A percentile compares a stretch with the other conserved stretches of the same genome.
Evolutionary conservation across 495 filamentous ascomycete genomes (phyloP).

Genomic region (Collariella sp.): DNA sequence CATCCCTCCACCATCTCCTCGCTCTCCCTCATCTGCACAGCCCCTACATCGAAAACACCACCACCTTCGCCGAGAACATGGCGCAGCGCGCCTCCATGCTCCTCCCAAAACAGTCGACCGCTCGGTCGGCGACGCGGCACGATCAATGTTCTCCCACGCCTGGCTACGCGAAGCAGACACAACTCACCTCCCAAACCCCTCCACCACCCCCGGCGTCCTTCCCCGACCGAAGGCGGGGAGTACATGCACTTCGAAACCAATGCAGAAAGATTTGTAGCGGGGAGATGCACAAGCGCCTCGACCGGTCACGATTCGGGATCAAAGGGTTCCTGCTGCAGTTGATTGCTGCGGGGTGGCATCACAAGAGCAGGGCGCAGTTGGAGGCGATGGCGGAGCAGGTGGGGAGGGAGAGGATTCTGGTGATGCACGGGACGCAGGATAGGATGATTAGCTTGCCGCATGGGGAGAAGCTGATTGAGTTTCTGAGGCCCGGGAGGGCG

Average conservation of each 20-base stretch:
- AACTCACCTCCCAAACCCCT: conserved; percentile 32
- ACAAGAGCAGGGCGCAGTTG: conserved; percentile 58
- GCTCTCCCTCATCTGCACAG: conserved; percentile 63
- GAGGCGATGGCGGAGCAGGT: conserved; percentile 53
- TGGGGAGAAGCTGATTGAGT: conserved; percentile 48
- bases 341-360: conserved; percentile 71
- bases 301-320: conserved; percentile 46
- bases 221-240: background rate
- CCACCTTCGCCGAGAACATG: conserved; percentile 51
- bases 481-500: conserved; percentile 40
- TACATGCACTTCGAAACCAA: conserved; percentile 58
- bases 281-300: conserved; percentile 56
- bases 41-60: conserved; percentile 59
- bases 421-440: conserved; percentile 66
- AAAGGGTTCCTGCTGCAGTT: conserved; percentile 68
- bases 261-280: conserved; percentile 69
- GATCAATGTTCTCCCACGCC: conserved; percentile 48
- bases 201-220: conserved; percentile 14
- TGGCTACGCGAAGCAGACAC: conserved; percentile 58
- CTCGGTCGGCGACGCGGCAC: conserved; percentile 39
- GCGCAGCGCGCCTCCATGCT: conserved; percentile 58
- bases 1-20: conserved; percentile 52
- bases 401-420: conserved; percentile 61
- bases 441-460: conserved; percentile 65
- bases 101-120: conserved; percentile 55